phyloP scores from a whole-genome alignment of 2,329 filamentous ascomycete genomes.

The Chrysoporthe austroafricana region DNA sequence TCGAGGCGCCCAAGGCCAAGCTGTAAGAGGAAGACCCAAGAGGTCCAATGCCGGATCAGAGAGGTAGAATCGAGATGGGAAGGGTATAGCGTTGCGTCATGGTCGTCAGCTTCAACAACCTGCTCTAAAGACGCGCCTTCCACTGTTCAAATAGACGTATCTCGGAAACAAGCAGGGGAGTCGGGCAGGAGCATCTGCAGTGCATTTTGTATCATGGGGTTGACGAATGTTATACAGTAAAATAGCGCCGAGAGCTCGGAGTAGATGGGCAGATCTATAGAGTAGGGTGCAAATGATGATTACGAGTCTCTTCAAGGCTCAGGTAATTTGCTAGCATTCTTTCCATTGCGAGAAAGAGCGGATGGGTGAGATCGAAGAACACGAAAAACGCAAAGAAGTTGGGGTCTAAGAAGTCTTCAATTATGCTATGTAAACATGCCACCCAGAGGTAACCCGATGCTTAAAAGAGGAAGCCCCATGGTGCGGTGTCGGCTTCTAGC shows the following conservation, averaged over 20 bases:
- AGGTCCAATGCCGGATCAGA: not conserved
- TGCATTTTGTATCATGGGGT: not conserved
- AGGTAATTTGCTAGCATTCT: no score
- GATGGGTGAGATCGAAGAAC: no score
- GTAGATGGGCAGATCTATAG: not conserved
- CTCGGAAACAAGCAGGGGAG: not conserved
- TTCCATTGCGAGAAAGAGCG: no score
- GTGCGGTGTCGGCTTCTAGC: conserved; percentile 50
- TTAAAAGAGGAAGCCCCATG: not conserved
- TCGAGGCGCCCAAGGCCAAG: conserved; percentile 84
- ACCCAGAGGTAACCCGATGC: not conserved
- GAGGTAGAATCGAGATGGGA: not conserved
- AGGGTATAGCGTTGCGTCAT: not conserved
- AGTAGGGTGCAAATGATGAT: not conserved
- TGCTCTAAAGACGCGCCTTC: not conserved
- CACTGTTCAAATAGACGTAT: not conserved
- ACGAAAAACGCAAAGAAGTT: no score
- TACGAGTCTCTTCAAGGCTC: not conserved
- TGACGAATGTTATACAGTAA: not conserved
- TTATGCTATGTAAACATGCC: conserved; percentile 2
- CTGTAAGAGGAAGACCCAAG: conserved; percentile 53
- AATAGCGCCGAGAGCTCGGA: not conserved
- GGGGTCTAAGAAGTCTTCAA: not conserved
- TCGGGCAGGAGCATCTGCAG: not conserved
- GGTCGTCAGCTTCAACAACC: not conserved